Evolutionary conservation across 768 basidiomycete genomes (phyloP), one percentile per base, ranked within the genome.

Genomic region (Termitomyces sp.): DNA sequence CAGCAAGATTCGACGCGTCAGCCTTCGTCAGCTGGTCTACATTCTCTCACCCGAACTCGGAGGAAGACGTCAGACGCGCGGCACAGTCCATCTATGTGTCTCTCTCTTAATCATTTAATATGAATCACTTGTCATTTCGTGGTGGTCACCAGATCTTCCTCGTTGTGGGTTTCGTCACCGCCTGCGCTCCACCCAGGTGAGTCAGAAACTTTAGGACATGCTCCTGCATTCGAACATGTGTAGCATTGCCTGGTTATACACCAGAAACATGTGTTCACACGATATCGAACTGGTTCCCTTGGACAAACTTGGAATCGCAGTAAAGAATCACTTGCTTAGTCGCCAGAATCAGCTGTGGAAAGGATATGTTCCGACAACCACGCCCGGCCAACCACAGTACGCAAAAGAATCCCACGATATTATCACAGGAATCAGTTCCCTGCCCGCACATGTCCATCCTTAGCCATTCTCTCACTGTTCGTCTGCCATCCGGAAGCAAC

Each of bases 71-170:
- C 45, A 54, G 45, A 44, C 45, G 44, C 19, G 28, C 38, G 53
- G 53, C 53, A 54, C 30, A 19, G 19, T 37, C 48, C 35, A 26
- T 24, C 35, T 38, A 37, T 49, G 17, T n/a, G 10, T 50, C 14
- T 26, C 24, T 50, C 37, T 50, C 38, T 50, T 24, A 38, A 22
- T 50, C 49, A 49, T 37, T 26, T 22, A 17, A 37, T 54, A 41
- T 21, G 38, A 54, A 47, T 49, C 47, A 24, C 7, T n/a, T 22
- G 37, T 49, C 32, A 15, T 15, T 38, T 45, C 19, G 9, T 21
- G 38, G 42, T 32, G 51, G 56, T 57, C 56, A 57, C 9, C 51
- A 53, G 56, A 22, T 40, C 42, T 17, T 26, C 22, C 11, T 28
- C 35, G 24, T 38, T 38, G 28, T 28, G 35, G 3, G 11, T 37